These are phyloP conservation scores for Stemphylium lycopersici DNA, from an alignment of 2,329 filamentous ascomycete genomes.

Conservation along the genomic window DNA sequence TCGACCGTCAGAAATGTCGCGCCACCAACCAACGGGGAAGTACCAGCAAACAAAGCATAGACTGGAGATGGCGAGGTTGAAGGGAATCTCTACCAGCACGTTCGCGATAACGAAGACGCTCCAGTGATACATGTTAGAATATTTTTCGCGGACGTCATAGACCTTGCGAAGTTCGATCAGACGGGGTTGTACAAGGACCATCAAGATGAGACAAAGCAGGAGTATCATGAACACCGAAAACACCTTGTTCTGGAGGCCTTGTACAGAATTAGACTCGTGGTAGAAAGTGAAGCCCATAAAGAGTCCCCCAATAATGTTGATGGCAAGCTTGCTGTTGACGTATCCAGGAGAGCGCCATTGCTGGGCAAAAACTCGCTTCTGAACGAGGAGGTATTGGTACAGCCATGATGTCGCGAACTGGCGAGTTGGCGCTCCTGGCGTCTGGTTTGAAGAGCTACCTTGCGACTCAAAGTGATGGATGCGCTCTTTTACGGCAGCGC, in stretches of 20 bases:
- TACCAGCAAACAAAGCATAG: constrained; percentile 70
- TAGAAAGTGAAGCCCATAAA: constrained; percentile 27
- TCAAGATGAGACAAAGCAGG: constrained; percentile 42
- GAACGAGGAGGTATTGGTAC: constrained; percentile 73
- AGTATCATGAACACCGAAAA: constrained; percentile 57
- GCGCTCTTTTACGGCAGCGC: constrained; percentile 41
- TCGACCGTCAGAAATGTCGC: too few relatives aligned
- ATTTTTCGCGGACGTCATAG: constrained; percentile 63
- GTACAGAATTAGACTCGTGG: constrained; percentile 15
- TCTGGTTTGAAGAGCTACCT: too few relatives aligned
- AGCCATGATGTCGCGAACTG: constrained; percentile 59
- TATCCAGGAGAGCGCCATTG: constrained; percentile 88
- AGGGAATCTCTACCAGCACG: constrained; percentile 72
- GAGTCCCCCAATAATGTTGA: constrained; percentile 55
- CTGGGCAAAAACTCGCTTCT: constrained; percentile 78
- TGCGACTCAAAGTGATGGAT: constrained; percentile 52
- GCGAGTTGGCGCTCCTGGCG: too few relatives aligned
- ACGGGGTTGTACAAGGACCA: constrained; percentile 46
- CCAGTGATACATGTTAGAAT: constrained; percentile 74
- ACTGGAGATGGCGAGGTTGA: constrained; percentile 64
- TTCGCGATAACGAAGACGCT: constrained; percentile 71
- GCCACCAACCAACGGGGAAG: constrained; percentile 53
- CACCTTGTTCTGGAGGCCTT: constrained; percentile 49
- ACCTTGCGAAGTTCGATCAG: constrained; percentile 51
- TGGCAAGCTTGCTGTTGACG: constrained; percentile 76